Base-by-base conservation (phyloP, 495 filamentous ascomycete genomes). In the Tuber brumale region DNA sequence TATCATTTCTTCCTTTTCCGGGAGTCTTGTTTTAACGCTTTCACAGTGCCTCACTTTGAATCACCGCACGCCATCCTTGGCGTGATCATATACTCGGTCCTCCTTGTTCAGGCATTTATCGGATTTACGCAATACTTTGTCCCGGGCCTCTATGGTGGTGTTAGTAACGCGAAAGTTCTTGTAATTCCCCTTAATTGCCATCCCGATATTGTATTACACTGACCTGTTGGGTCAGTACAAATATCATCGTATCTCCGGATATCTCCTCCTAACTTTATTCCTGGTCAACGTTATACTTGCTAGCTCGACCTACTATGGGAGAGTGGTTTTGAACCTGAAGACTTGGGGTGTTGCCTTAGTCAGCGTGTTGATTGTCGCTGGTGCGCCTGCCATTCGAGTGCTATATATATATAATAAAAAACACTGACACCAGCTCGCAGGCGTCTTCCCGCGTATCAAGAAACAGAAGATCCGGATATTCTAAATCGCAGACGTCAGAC, bases 181-280 rank as follows among this genome's bases (percentile, higher is more conserved):
- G 80, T 82, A 73, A 73, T 70, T 66, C 9, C 14, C 41, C 46
- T 48, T 18, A 21, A 10, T 23, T 3, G 2, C 41, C 21, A 5
- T 12, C 57, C 41, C 27, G 16, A n/a, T 48, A 7, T 19, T 18
- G 27, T 7, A 16, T 35, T 16, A 18, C 27, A 35, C 73, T 80
- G 39, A 80, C 44, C 10, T 45, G 18, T 43, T 19, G 70, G 21
- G 27, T 46, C 27, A 81, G 45, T 98, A 94, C 85, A 97, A 97
- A 83, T 97, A 94, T 80, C 95, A 97, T 84, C 89, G 95, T 21
- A 84, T 86, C 74, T 86, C 85, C n/a, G 95, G 95, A 27, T 98
- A 98, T 84, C 78, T 89, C 48, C 84, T 94, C 76, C 82, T 97
- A 70, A 75, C 90, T 71, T 75, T 95, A 83, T 87, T 92, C 79